phyloP scores from a whole-genome alignment of 1,139 yeast species.

The Kazachstania sp. region DNA sequence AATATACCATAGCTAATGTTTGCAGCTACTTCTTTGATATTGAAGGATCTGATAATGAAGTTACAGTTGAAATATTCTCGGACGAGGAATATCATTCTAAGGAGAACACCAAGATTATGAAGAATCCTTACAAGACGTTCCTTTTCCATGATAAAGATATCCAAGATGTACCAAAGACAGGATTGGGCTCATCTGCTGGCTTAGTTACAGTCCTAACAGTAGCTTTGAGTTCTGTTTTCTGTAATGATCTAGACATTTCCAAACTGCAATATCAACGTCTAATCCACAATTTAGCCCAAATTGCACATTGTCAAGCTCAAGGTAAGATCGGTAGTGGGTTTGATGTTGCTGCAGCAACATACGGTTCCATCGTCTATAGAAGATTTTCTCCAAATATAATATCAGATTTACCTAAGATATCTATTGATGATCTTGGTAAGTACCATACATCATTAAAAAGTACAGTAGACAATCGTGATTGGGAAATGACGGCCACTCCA shows the following conservation, averaged over 20 bases:
- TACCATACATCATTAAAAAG: conserved; percentile 30
- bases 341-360: conserved; percentile 92
- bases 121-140: conserved; percentile 39
- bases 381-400: conserved; percentile 58
- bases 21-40: conserved; percentile 42
- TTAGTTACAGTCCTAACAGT: conserved; percentile 74
- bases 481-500: conserved; percentile 51
- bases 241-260: conserved; percentile 30
- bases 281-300: conserved; percentile 77
- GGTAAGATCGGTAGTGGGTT: conserved; percentile 94
- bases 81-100: conserved; percentile 90
- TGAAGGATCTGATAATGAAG: conserved; percentile 20
- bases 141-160: conserved; percentile 54
- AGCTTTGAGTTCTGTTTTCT: conserved; percentile 48
- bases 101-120: conserved; percentile 34
- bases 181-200: conserved; percentile 94
- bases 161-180: conserved; percentile 79
- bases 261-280: conserved; percentile 21
- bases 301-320: conserved; percentile 90
- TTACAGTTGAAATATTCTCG: conserved; percentile 60
- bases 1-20: conserved; percentile 50
- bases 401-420: conserved; percentile 32
- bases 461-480: conserved; percentile 40
- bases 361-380: conserved; percentile 75
- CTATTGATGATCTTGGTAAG: conserved; percentile 12